phyloP scores from a whole-genome alignment of 306 rosid genomes.

The Pyrus communis region DNA sequence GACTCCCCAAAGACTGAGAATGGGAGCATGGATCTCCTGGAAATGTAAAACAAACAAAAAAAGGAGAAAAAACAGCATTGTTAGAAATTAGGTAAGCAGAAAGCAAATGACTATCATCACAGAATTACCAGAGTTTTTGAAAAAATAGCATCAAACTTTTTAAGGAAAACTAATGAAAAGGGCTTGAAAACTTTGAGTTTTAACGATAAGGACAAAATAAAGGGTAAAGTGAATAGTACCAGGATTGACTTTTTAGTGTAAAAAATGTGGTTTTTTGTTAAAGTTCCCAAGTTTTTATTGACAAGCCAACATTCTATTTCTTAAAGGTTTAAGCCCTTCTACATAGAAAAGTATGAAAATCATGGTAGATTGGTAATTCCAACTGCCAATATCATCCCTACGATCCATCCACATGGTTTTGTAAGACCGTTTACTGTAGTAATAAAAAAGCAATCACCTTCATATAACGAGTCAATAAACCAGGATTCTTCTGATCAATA shows the following conservation, averaged over 20 bases:
- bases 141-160: not conserved
- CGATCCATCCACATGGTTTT: not conserved
- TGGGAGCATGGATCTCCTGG: conserved; percentile 97
- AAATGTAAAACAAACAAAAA: conserved; percentile 18
- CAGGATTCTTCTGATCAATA: conserved; percentile 50
- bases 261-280: too few relatives aligned
- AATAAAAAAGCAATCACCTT: conserved; percentile 48
- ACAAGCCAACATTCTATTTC: not conserved
- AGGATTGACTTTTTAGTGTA: too few relatives aligned
- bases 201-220: too few relatives aligned
- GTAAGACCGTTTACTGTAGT: not conserved
- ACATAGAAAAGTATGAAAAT: not conserved
- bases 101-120: not conserved
- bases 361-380: not conserved
- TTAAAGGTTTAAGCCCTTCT: not conserved
- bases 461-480: conserved; percentile 81
- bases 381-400: not conserved
- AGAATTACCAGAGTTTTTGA: not conserved
- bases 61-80: not conserved
- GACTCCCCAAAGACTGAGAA: conserved; percentile 82
- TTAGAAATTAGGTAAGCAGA: conserved; percentile 12
- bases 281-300: not conserved
- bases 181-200: too few relatives aligned
- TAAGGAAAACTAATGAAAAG: too few relatives aligned
- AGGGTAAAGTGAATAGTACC: too few relatives aligned